Percentiles rank a stretch among this genome's conserved stretches.
These are phyloP conservation scores for Marasmius tenuissimus DNA, from an alignment of 1,284 basidiomycete species.

Conservation along the genomic window DNA sequence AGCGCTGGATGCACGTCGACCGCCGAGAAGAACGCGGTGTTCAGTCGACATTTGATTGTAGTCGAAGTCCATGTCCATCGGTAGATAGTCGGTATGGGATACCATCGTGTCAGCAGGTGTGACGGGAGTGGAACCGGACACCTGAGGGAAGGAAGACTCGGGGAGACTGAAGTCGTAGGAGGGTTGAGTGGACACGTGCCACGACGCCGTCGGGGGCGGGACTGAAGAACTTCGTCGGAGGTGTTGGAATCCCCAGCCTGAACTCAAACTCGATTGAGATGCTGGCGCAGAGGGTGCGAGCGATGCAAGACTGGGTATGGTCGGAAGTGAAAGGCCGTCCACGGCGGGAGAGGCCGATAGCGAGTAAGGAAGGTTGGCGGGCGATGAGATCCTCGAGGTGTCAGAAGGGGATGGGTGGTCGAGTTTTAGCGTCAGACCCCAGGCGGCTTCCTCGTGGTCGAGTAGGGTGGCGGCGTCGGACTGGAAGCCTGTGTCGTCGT, in stretches of 20 bases:
- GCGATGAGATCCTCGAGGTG: not conserved
- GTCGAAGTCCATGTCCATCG: not conserved
- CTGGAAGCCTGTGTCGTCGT: not conserved
- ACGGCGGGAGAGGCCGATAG: not conserved
- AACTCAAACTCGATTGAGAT: not conserved
- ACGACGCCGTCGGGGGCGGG: not conserved
- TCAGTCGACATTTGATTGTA: not conserved
- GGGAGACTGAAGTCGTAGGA: not conserved
- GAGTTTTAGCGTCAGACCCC: not conserved
- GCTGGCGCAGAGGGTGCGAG: not conserved
- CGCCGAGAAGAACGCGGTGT: not conserved
- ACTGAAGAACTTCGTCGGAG: not conserved
- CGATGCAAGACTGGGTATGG: not conserved
- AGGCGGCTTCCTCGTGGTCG: not conserved
- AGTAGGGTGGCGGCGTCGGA: not conserved
- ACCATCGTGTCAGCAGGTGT: not conserved
- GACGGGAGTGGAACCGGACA: not conserved
- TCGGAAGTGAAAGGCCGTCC: not conserved
- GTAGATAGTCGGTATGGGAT: not conserved
- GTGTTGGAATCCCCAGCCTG: not conserved
- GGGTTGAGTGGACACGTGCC: too few relatives aligned
- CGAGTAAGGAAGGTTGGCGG: not conserved
- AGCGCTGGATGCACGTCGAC: not conserved
- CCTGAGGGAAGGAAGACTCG: not conserved
- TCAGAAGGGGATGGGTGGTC: not conserved